Evolutionary conservation across 257 asterid genomes (phyloP), one percentile per base, ranked within the genome.

Genomic region (Solanum dulcamara): DNA sequence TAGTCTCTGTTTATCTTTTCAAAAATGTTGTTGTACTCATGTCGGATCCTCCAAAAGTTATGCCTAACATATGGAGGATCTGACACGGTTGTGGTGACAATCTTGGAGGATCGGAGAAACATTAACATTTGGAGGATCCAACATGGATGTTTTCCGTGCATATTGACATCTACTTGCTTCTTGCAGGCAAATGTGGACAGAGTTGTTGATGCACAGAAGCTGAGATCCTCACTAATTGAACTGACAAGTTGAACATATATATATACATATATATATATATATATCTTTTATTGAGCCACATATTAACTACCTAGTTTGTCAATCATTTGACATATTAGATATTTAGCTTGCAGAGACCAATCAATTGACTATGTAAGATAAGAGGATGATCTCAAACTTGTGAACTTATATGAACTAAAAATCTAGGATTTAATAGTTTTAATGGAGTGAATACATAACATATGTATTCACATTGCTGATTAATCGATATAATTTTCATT

Each of bases 101-200:
- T 64, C 9, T 64, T 64, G 6, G 42, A 67, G 44, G 44, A 14
- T 28, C 22, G 14, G n/a, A 15, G 48, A 24, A 70, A 74, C 60
- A 51, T 51, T 22, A 22, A 57, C 30, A 57, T 57, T 57, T 22
- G 30, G 6, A 57, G 30, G 66, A 57, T 57, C 66, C 6, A 5
- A 57, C 66, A 57, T 57, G 28, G 50, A 72, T 72, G n/a, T 44
- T 75, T 44, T 18, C 38, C 5, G 18, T 70, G 37, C 38, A 26
- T 75, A 20, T 38, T 83, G 68, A 57, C 35, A 75, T 85, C 68
- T 48, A 24, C 33, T 53, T 51, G 33, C 50, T 75, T 85, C 44
- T 60, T 48, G 67, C 72, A 85, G 87, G 68, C 66, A 24, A 77
- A 86, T 85, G 79, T 74, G 71, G 46, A 88, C 64, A 59, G 38